Evolutionary conservation across 306 rosid genomes (phyloP).

Genomic region (Rosa lucieae): DNA sequence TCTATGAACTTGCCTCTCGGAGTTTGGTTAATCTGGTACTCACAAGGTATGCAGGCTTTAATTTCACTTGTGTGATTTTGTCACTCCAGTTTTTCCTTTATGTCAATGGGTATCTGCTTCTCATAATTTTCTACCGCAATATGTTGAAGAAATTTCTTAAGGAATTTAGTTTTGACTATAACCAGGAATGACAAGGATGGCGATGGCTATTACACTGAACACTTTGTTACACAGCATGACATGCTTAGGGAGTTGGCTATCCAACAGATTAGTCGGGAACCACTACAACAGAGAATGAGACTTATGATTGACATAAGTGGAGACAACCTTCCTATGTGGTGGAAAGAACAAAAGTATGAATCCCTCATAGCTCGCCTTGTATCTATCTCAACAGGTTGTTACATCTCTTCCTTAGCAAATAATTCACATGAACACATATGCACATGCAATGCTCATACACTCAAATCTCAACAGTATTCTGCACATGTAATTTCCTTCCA

Average conservation of each 20-base stretch:
- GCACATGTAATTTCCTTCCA: neutral
- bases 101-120: slow-evolving; percentile 5
- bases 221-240: slow-evolving; percentile 42
- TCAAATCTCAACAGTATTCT: neutral
- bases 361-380: slow-evolving; percentile 36
- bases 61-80: slow-evolving; percentile 26
- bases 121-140: neutral
- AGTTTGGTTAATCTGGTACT: slow-evolving; percentile 37
- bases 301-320: slow-evolving; percentile 36
- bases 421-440: neutral
- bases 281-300: slow-evolving; percentile 34
- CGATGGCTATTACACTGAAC: slow-evolving; percentile 37
- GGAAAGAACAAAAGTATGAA: slow-evolving; percentile 36
- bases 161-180: neutral
- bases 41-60: neutral
- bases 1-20: slow-evolving; percentile 28
- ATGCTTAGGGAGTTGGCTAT: slow-evolving; percentile 57
- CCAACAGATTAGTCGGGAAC: slow-evolving; percentile 25
- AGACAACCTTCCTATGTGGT: slow-evolving; percentile 53
- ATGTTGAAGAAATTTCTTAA: neutral
- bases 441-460: neutral
- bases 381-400: slow-evolving; percentile 64
- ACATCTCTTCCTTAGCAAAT: neutral
- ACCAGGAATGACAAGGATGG: slow-evolving; percentile 33
- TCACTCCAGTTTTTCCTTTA: slow-evolving; percentile 38